Percentiles rank a stretch among this genome's conserved stretches.
Evolutionary conservation across 805 yeast species (phyloP).

Genomic region (Wickerhamiella siamensis): DNA sequence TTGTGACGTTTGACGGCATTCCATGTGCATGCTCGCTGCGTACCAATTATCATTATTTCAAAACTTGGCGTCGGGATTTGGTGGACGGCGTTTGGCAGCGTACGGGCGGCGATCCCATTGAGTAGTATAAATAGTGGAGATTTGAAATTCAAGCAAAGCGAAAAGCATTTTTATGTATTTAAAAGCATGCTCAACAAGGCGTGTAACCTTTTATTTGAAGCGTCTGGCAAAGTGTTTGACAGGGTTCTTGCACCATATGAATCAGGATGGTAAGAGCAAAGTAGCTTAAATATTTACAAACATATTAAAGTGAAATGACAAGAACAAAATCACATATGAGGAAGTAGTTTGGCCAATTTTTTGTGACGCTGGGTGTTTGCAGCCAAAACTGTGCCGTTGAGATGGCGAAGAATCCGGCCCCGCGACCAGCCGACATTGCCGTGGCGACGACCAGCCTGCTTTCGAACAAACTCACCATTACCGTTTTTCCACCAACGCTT

Average conservation of each 20-base stretch:
- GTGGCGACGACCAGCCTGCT: constrained; percentile 75
- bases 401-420: constrained; percentile 36
- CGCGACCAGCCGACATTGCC: constrained; percentile 84
- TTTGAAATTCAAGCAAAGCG: no score
- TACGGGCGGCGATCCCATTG: not conserved
- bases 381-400: constrained; percentile 45
- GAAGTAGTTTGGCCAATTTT: constrained; percentile 15
- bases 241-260: no score
- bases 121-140: not conserved
- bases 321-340: constrained; percentile 6
- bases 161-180: no score
- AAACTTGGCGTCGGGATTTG: constrained; percentile 17
- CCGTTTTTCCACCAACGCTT: constrained; percentile 70
- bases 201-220: no score
- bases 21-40: constrained; percentile 77
- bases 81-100: constrained; percentile 10
- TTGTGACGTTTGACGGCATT: constrained; percentile 72
- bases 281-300: no score
- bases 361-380: constrained; percentile 24
- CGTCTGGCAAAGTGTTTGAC: no score
- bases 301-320: no score
- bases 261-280: no score
- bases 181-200: no score
- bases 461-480: constrained; percentile 49
- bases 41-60: constrained; percentile 76